A percentile compares a stretch with the other conserved stretches of the same genome.
Evolutionary conservation across 768 basidiomycete genomes (phyloP).

Genomic region (Rhodotorula babjevae): DNA sequence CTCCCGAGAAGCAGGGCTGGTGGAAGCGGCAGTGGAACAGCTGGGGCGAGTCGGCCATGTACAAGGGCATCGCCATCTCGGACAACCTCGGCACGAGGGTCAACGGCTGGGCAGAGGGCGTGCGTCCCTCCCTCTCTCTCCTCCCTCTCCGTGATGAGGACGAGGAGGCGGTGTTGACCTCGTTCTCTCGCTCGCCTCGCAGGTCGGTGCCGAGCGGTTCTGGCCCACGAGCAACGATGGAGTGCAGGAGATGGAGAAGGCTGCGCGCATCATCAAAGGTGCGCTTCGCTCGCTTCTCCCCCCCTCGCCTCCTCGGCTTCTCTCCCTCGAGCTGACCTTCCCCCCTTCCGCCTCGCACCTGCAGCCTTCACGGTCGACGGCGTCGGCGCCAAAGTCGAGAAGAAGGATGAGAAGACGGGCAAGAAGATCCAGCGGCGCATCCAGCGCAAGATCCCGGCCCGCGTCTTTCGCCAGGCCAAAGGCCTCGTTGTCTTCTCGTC

Average conservation of each 20-base stretch:
- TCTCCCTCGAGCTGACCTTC: background rate
- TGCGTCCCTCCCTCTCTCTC: background rate
- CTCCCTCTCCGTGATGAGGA: background rate
- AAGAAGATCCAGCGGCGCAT: slow-evolving; percentile 35
- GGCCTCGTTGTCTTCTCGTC: slow-evolving; percentile 39
- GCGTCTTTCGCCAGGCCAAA: slow-evolving; percentile 24
- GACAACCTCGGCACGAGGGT: slow-evolving; percentile 22
- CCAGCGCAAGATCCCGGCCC: slow-evolving; percentile 25
- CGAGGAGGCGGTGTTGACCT: background rate
- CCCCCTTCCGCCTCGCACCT: too few relatives aligned
- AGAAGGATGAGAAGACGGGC: slow-evolving; percentile 18
- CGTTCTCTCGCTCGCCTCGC: too few relatives aligned
- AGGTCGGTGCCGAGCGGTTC: slow-evolving; percentile 25
- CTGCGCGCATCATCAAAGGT: slow-evolving; percentile 39
- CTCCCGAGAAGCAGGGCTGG: slow-evolving; percentile 9
- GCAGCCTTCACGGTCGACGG: slow-evolving; percentile 40
- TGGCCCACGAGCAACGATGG: slow-evolving; percentile 29
- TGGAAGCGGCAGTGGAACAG: slow-evolving; percentile 2
- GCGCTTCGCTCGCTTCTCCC: background rate
- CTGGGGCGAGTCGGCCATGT: slow-evolving; percentile 8
- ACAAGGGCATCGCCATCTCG: slow-evolving; percentile 21
- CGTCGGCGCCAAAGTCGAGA: slow-evolving; percentile 14
- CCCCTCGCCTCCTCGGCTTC: background rate
- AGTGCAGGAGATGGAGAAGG: slow-evolving; percentile 40
- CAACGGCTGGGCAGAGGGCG: slow-evolving; percentile 12